A percentile compares a stretch with the other conserved stretches of the same genome.
phyloP scores from a whole-genome alignment of 2,329 filamentous ascomycete species.

The Chrysoporthe cubensis region DNA sequence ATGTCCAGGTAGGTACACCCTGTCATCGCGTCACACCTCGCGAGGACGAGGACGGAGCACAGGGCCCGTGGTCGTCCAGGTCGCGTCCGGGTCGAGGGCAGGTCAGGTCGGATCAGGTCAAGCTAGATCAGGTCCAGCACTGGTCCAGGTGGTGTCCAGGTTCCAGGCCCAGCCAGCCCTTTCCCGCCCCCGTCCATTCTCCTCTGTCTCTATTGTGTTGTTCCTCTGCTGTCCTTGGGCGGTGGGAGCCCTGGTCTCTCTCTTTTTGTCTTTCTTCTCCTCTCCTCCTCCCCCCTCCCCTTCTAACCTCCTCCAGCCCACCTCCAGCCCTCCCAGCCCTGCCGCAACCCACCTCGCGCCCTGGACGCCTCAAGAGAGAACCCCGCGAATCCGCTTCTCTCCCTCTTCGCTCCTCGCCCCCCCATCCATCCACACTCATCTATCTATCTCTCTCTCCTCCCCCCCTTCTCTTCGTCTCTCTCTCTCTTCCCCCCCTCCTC shows the following conservation, averaged over 20 bases:
- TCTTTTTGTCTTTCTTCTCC: not conserved
- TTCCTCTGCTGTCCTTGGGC: not conserved
- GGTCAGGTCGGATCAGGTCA: not conserved
- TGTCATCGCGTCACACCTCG: too few species aligned
- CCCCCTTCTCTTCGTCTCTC: not conserved
- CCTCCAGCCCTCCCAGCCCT: not conserved
- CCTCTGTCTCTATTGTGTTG: not conserved
- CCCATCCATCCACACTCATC: too few species aligned
- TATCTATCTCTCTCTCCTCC: too few species aligned
- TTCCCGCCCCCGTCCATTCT: not conserved
- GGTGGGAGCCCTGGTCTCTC: not conserved
- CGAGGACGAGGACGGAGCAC: too few species aligned
- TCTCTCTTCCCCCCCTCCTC: not conserved
- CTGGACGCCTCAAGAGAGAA: not conserved
- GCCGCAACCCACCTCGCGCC: not conserved
- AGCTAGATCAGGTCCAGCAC: not conserved
- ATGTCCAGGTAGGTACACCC: too few species aligned
- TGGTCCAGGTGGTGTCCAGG: too few species aligned
- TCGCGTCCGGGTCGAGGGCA: not conserved
- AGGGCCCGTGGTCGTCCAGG: not conserved
- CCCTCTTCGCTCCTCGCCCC: not conserved
- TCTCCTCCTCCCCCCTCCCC: not conserved
- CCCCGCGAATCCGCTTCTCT: conserved; percentile 1
- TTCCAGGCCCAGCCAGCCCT: too few species aligned
- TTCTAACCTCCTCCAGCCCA: not conserved